A percentile compares a stretch with the other conserved stretches of the same genome.
These are phyloP conservation scores for Linum usitatissimum DNA, from an alignment of 345 rosid species.

Conservation along the genomic window DNA sequence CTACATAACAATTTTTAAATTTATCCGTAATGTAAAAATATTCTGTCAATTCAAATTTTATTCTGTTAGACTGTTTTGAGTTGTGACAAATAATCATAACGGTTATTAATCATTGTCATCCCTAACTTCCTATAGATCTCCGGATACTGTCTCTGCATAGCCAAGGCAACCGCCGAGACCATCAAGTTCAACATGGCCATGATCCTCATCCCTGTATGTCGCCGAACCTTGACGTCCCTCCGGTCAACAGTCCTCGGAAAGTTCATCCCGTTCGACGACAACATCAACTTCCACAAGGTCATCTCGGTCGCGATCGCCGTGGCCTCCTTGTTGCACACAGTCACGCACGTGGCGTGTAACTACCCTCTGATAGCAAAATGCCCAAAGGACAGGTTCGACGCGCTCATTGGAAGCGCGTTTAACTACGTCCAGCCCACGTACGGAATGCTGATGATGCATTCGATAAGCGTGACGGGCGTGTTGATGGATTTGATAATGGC, in stretches of 20 bases:
- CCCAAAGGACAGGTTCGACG: constrained; percentile 34
- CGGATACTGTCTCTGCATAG: constrained; percentile 67
- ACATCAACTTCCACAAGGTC: constrained; percentile 71
- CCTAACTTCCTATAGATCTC: constrained; percentile 18
- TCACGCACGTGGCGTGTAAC: constrained; percentile 54
- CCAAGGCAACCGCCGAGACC: constrained; percentile 83
- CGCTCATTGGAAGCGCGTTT: constrained; percentile 33
- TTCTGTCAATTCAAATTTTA: too few species aligned
- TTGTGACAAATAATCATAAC: too few species aligned
- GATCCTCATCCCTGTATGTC: constrained; percentile 71
- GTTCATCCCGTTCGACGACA: constrained; percentile 79
- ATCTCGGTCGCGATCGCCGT: constrained; percentile 47
- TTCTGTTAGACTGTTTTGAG: too few species aligned
- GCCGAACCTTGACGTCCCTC: constrained; percentile 60
- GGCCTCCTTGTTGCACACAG: constrained; percentile 33
- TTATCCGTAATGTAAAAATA: too few species aligned
- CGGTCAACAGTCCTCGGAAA: constrained; percentile 47
- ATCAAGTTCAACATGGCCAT: constrained; percentile 86
- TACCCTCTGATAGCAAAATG: constrained; percentile 41
- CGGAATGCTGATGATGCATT: constrained; percentile 29
- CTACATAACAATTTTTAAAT: too few species aligned
- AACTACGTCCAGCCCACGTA: constrained; percentile 56
- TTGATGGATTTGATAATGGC: constrained; percentile 49
- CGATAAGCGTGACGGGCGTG: constrained; percentile 60
- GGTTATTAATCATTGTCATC: too few species aligned